phyloP scores from a whole-genome alignment of 2,329 filamentous ascomycete species.

The Trichoderma arundinaceum region DNA sequence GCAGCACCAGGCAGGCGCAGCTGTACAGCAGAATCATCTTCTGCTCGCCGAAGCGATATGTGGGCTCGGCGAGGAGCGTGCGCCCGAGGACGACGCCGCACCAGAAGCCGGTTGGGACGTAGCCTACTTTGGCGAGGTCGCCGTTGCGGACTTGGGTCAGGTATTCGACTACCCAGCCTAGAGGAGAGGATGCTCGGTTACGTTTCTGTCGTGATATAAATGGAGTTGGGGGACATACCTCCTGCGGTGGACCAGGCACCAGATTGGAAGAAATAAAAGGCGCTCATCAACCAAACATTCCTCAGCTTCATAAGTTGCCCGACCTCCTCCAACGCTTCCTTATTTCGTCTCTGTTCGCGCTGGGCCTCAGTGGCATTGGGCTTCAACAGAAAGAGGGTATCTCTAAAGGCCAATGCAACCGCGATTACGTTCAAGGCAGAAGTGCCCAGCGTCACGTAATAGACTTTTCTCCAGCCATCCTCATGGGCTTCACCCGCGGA shows the following conservation, averaged over 20 bases:
- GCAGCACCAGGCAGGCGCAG: conserved; percentile 64
- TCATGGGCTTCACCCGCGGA: not conserved
- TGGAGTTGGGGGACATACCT: conserved; percentile 15
- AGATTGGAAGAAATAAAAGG: conserved; percentile 31
- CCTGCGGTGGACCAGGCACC: conserved; percentile 30
- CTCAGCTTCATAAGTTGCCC: conserved; percentile 21
- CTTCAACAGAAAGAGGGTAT: not conserved
- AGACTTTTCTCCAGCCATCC: not conserved
- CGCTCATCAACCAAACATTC: conserved; percentile 30
- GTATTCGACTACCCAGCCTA: conserved; percentile 31
- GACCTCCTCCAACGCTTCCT: not conserved
- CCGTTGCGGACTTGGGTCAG: conserved; percentile 63
- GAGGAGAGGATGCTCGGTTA: no score
- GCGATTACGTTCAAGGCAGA: not conserved
- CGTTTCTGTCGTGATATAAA: not conserved
- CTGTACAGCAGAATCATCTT: conserved; percentile 68
- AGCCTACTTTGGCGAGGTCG: conserved; percentile 65
- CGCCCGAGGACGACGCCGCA: conserved; percentile 76
- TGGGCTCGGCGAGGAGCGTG: conserved; percentile 71
- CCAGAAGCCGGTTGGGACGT: conserved; percentile 82
- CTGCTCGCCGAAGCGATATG: conserved; percentile 73
- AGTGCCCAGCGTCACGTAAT: not conserved
- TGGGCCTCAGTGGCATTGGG: not conserved
- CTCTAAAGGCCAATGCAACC: not conserved
- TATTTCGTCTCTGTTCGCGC: not conserved